A percentile compares a stretch with the other conserved stretches of the same genome.
These are phyloP conservation scores for Globisporangium barbulae DNA, from an alignment of 352 stramenopile species.

Conservation along the genomic window DNA sequence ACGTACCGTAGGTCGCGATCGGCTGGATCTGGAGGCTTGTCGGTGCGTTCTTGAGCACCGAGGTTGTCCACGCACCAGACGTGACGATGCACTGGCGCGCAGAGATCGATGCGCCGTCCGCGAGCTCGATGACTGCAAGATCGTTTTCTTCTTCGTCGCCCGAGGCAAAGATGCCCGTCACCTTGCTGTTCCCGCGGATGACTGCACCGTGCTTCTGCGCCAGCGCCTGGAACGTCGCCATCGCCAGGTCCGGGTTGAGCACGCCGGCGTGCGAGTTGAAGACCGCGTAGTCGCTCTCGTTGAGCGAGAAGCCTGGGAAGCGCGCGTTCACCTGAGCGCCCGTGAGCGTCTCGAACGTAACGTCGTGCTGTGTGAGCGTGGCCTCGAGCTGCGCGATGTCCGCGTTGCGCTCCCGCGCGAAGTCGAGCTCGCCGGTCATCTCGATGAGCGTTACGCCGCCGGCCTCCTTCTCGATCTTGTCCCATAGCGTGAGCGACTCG, in stretches of 20 bases:
- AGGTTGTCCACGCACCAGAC: conserved; percentile 50
- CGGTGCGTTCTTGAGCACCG: conserved; percentile 22
- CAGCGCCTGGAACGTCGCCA: conserved; percentile 47
- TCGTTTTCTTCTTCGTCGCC: conserved; percentile 18
- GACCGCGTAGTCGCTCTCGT: conserved; percentile 34
- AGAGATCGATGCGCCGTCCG: conserved; percentile 21
- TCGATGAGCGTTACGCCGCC: conserved; percentile 39
- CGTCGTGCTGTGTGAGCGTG: conserved; percentile 25
- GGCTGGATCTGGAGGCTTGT: conserved; percentile 44
- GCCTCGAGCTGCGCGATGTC: conserved; percentile 29
- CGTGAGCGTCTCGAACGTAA: conserved; percentile 45
- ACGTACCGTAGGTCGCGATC: conserved; percentile 63
- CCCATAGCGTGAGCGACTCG: conserved; percentile 55
- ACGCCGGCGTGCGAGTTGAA: conserved; percentile 46
- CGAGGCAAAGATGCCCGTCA: conserved; percentile 20
- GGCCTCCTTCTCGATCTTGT: conserved; percentile 36
- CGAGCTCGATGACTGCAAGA: conserved; percentile 30
- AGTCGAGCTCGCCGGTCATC: conserved; percentile 63
- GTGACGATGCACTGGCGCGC: conserved; percentile 53
- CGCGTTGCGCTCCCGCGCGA: conserved; percentile 28
- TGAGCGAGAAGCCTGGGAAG: conserved; percentile 53
- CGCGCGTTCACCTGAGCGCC: conserved; percentile 37
- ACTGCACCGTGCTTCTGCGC: conserved; percentile 30
- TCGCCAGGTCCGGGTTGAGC: conserved; percentile 50
- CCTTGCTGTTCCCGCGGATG: conserved; percentile 36